phyloP scores from a whole-genome alignment of 139 green algal genomes.

The Axilococcus clingmanii region DNA sequence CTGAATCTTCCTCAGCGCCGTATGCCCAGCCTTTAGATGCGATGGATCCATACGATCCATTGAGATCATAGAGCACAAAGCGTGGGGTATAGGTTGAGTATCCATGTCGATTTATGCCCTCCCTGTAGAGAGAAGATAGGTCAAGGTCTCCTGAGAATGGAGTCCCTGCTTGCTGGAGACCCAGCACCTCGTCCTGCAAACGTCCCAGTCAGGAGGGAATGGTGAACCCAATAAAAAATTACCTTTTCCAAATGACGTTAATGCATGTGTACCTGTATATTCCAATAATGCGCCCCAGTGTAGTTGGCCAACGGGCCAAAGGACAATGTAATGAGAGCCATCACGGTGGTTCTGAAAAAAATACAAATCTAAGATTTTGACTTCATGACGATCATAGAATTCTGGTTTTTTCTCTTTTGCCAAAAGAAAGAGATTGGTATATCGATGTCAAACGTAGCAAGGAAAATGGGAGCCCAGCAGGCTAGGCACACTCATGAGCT shows the following conservation, averaged over 20 bases:
- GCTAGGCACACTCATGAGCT: no score
- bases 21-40: no score
- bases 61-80: constrained; percentile 49
- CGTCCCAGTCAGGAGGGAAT: no score
- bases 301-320: constrained; percentile 72
- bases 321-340: constrained; percentile 71
- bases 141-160: constrained; percentile 30
- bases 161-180: constrained; percentile 23
- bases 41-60: constrained; percentile 43
- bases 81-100: constrained; percentile 41
- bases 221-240: not conserved
- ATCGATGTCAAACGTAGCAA: no score
- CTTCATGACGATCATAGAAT: no score
- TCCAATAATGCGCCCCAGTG: constrained; percentile 80
- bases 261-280: constrained; percentile 58
- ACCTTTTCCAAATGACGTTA: not conserved
- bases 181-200: constrained; percentile 57
- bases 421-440: no score
- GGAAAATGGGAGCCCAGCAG: no score
- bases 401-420: no score
- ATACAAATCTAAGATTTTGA: no score
- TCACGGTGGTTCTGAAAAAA: no score
- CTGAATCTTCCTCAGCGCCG: no score
- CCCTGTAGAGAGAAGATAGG: constrained; percentile 31
- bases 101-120: constrained; percentile 29